These are phyloP conservation scores for Rhododendron ferrugineum DNA, from an alignment of 148 eudicot species.

Conservation along the genomic window DNA sequence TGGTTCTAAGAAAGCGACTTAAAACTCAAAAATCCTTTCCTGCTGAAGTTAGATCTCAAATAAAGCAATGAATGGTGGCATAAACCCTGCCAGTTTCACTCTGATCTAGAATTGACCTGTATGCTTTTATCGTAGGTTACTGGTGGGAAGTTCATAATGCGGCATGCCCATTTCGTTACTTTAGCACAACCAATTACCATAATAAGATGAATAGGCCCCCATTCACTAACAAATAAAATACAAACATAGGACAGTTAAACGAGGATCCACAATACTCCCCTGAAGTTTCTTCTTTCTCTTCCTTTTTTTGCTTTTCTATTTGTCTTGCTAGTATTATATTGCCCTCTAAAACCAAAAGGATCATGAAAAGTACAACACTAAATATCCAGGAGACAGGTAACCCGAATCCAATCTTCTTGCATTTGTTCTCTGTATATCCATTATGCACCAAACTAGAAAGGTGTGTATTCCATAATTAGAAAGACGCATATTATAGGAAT, in stretches of 20 bases:
- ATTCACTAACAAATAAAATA: not conserved
- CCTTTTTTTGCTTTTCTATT: not conserved
- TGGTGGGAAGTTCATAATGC: not conserved
- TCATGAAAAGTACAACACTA: not conserved
- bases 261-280: not conserved
- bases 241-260: not conserved
- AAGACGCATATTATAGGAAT: not conserved
- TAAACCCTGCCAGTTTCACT: too few relatives aligned
- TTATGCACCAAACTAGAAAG: not conserved
- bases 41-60: not conserved
- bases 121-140: too few relatives aligned
- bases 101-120: too few relatives aligned
- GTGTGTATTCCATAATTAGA: not conserved
- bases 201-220: not conserved
- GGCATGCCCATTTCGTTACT: not conserved
- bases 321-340: not conserved
- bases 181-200: not conserved
- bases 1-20: not conserved
- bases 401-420: not conserved
- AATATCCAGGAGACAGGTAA: not conserved
- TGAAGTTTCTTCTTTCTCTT: not conserved
- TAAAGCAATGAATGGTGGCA: not conserved
- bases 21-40: not conserved
- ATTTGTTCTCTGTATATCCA: not conserved
- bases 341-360: not conserved